Percentiles rank a stretch among this genome's conserved stretches.
Conservation (phyloP, 1,284 basidiomycete genomes). For the Malassezia brasiliensis region DNA sequence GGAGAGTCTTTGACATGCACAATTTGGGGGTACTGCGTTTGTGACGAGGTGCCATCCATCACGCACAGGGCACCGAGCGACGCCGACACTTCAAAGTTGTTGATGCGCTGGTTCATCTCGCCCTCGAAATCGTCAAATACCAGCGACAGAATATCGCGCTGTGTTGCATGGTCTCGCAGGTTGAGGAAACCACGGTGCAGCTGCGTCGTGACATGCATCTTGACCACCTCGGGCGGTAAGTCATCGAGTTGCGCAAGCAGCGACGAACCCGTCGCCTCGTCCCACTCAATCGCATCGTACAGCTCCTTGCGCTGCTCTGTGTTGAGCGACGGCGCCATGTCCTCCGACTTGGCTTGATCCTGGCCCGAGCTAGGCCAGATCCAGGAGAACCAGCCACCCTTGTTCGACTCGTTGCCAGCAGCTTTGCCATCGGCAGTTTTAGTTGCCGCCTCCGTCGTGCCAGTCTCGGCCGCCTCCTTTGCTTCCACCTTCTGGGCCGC, state of each 20-base stretch:
- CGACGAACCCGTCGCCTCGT: constrained; percentile 49
- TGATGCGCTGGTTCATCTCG: constrained; percentile 71
- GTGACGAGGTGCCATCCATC: constrained; percentile 76
- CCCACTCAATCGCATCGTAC: constrained; percentile 87
- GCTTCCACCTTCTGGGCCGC: background rate
- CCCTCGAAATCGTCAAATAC: constrained; percentile 83
- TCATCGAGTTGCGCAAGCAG: constrained; percentile 30
- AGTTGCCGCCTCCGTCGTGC: background rate
- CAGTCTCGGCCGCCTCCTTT: too few relatives aligned
- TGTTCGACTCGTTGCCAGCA: background rate
- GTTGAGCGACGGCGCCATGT: constrained; percentile 59
- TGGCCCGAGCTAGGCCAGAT: constrained; percentile 33
- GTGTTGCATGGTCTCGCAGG: constrained; percentile 31
- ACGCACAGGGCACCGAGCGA: constrained; percentile 81
- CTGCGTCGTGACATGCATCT: constrained; percentile 62
- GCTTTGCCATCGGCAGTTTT: background rate
- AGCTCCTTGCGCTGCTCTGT: constrained; percentile 87
- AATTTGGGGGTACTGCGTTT: constrained; percentile 80
- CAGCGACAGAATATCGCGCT: constrained; percentile 68
- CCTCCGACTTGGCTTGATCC: constrained; percentile 19
- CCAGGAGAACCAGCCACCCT: constrained; percentile 44
- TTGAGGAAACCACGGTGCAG: constrained; percentile 40
- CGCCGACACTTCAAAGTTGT: constrained; percentile 72
- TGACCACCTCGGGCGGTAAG: constrained; percentile 70
- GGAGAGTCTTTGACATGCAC: constrained; percentile 67